Evolutionary conservation across 2,329 filamentous ascomycete species (phyloP).

Genomic region (Dothistroma septosporum): DNA sequence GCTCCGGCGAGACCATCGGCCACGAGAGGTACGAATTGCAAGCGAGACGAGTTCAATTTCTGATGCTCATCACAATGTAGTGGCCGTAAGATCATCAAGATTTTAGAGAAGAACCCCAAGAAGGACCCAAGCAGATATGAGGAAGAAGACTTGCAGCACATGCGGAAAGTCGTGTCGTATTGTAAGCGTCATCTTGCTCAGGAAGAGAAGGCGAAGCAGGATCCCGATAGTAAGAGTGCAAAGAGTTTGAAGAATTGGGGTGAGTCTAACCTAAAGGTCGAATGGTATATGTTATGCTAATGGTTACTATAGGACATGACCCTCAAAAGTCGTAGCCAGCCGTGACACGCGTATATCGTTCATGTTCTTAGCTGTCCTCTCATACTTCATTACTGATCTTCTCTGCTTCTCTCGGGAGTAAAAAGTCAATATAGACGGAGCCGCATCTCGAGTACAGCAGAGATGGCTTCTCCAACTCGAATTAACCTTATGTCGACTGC

Average conservation of each 20-base stretch:
- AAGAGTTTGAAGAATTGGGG: constrained; percentile 61
- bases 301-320: background rate
- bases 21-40: constrained; percentile 50
- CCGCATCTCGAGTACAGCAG: too few species aligned
- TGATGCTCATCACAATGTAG: constrained; percentile 34
- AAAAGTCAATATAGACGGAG: too few species aligned
- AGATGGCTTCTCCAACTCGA: too few species aligned
- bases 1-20: constrained; percentile 58
- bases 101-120: constrained; percentile 58
- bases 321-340: background rate
- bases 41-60: background rate
- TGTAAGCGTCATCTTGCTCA: constrained; percentile 65
- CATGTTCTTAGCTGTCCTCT: too few species aligned
- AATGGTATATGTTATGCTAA: background rate
- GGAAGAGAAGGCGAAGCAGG: constrained; percentile 55
- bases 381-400: too few species aligned
- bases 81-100: constrained; percentile 60
- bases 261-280: background rate
- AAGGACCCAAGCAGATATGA: constrained; percentile 56
- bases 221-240: constrained; percentile 54
- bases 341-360: too few species aligned
- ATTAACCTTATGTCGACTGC: too few species aligned
- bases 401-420: too few species aligned
- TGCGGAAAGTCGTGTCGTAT: constrained; percentile 55
- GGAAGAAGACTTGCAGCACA: constrained; percentile 51